Conservation (phyloP, 805 yeast species). For the Saccharomycopsis capsularis region DNA sequence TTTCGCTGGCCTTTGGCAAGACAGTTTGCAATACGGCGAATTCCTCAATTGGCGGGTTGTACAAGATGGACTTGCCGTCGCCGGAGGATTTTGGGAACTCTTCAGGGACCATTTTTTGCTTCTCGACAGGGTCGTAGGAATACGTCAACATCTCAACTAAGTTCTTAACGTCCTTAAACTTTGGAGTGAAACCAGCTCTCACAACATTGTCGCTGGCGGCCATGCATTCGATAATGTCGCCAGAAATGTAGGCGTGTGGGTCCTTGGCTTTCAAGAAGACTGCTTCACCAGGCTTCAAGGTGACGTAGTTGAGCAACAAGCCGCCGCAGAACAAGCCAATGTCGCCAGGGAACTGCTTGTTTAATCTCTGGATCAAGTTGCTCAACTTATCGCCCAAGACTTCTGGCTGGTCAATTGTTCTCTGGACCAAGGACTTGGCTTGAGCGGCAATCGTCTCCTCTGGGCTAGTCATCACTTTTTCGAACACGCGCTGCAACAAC, state of each 20-base stretch:
- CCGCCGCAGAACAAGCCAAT: conserved; percentile 96
- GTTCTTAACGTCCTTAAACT: conserved; percentile 89
- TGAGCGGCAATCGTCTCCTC: conserved; percentile 47
- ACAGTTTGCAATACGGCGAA: conserved; percentile 86
- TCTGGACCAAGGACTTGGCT: conserved; percentile 59
- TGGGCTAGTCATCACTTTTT: conserved; percentile 77
- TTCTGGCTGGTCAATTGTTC: conserved; percentile 54
- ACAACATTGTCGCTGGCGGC: conserved; percentile 98
- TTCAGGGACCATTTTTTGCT: conserved; percentile 79
- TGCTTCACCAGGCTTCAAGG: conserved; percentile 82
- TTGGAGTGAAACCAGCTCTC: conserved; percentile 99
- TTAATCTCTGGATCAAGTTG: conserved; percentile 64
- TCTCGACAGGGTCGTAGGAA: conserved; percentile 79
- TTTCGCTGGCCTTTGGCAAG: conserved; percentile 44
- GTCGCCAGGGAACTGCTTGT: conserved; percentile 87
- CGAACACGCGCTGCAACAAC: conserved; percentile 68
- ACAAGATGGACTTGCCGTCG: conserved; percentile 59
- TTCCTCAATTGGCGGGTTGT: conserved; percentile 96
- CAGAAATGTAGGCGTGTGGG: conserved; percentile 96
- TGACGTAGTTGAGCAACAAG: conserved; percentile 81
- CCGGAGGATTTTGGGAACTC: conserved; percentile 48
- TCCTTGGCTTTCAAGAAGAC: conserved; percentile 95
- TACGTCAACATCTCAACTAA: conserved; percentile 89
- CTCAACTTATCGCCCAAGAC: conserved; percentile 52
- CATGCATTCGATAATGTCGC: conserved; percentile 99